Evolutionary conservation across 306 rosid genomes (phyloP).

Genomic region (Medicago ruthenica): DNA sequence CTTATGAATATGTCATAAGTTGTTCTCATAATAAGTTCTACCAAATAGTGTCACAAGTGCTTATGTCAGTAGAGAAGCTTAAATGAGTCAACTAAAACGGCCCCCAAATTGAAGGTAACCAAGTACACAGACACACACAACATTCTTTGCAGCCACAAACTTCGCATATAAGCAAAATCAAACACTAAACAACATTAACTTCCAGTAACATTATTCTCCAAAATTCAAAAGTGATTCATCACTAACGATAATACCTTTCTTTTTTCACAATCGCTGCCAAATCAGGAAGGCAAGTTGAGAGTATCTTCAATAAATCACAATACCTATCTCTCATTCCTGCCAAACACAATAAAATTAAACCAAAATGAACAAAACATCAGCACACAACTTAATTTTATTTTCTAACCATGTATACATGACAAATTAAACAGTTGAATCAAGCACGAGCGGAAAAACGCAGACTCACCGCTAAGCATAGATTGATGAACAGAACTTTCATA

Average conservation of each 20-base stretch:
- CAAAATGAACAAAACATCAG: conserved; percentile 11
- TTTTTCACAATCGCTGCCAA: conserved; percentile 56
- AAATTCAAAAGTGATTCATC: conserved; percentile 12
- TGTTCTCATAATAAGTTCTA: too few species aligned
- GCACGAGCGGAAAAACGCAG: background rate
- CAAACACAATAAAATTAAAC: conserved; percentile 26
- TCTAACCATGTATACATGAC: background rate
- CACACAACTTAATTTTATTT: background rate
- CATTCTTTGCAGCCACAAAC: background rate
- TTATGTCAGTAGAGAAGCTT: too few species aligned
- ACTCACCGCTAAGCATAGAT: conserved; percentile 61
- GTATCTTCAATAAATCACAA: conserved; percentile 62
- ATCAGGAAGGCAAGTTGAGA: conserved; percentile 57
- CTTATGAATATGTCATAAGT: too few species aligned
- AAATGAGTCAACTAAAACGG: too few species aligned
- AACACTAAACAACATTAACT: background rate
- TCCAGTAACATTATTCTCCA: background rate
- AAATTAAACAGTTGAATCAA: background rate
- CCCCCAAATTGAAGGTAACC: background rate
- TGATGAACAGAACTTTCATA: conserved; percentile 54
- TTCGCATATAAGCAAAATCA: background rate
- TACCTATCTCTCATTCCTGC: conserved; percentile 76
- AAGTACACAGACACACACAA: background rate
- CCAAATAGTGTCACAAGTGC: too few species aligned
- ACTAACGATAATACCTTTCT: conserved; percentile 67